phyloP scores from a whole-genome alignment of 2,329 filamentous ascomycete species.

The Aureobasidium sp. region DNA sequence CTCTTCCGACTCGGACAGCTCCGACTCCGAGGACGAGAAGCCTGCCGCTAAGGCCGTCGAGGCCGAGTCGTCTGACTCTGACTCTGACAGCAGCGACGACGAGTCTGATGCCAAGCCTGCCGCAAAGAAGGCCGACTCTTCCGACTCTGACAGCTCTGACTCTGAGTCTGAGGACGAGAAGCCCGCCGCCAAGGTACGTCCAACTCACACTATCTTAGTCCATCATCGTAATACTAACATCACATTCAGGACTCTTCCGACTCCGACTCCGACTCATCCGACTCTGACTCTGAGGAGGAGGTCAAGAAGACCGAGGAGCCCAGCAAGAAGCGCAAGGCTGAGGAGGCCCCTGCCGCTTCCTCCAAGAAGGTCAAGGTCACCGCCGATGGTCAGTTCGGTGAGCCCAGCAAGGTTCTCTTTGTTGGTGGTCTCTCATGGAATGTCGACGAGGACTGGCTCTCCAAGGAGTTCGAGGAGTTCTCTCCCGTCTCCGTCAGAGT shows the following conservation, averaged over 20 bases:
- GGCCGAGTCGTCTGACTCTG: constrained; percentile 21
- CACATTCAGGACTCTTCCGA: constrained; percentile 14
- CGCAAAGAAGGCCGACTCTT: constrained; percentile 29
- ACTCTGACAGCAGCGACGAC: constrained; percentile 19
- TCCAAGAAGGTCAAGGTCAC: constrained; percentile 41
- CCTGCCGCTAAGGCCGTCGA: constrained; percentile 27
- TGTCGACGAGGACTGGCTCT: constrained; percentile 75
- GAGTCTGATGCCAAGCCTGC: constrained; percentile 25
- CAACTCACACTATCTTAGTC: background rate
- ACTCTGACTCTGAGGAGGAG: constrained; percentile 32
- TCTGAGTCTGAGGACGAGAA: constrained; percentile 26
- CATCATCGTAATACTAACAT: background rate
- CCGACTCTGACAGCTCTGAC: constrained; percentile 18
- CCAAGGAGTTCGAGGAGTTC: constrained; percentile 73
- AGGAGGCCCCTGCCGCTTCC: constrained; percentile 42
- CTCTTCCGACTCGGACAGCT: constrained; percentile 20
- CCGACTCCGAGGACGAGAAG: constrained; percentile 27
- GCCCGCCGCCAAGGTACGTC: constrained; percentile 26
- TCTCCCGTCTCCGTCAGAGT: constrained; percentile 67
- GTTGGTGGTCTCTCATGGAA: constrained; percentile 88
- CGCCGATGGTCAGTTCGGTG: constrained; percentile 35
- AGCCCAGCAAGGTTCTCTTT: constrained; percentile 65
- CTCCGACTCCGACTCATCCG: constrained; percentile 19
- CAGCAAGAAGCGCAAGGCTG: constrained; percentile 31
- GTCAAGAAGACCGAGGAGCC: constrained; percentile 36